Conservation (phyloP, 495 filamentous ascomycete species). For the Penicillium alfredii region DNA sequence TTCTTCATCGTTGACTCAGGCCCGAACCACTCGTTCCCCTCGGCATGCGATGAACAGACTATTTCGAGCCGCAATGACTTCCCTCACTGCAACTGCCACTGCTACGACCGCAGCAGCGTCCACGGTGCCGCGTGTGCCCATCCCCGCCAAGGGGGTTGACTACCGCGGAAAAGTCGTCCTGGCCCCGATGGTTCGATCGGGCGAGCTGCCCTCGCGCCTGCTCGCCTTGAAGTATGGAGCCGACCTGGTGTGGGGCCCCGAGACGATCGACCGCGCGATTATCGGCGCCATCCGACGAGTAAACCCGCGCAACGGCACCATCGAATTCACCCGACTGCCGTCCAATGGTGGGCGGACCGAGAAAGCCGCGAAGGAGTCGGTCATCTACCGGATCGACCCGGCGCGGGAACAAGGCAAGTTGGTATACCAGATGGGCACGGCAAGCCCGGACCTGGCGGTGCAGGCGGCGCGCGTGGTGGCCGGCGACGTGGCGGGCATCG, state of each 20-base stretch:
- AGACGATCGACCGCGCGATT: slow-evolving; percentile 85
- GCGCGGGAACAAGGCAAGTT: slow-evolving; percentile 61
- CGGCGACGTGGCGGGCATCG: slow-evolving; percentile 82
- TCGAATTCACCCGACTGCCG: slow-evolving; percentile 76
- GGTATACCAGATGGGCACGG: slow-evolving; percentile 88
- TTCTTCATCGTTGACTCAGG: too few relatives aligned
- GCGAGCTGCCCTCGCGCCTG: slow-evolving; percentile 85
- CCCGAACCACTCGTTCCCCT: slow-evolving; percentile 7
- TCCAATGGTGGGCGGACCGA: slow-evolving; percentile 55
- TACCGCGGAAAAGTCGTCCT: slow-evolving; percentile 90
- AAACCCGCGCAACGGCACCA: slow-evolving; percentile 65
- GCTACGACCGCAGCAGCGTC: slow-evolving; percentile 5
- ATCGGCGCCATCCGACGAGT: slow-evolving; percentile 74
- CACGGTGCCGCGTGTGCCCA: slow-evolving; percentile 55
- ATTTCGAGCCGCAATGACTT: slow-evolving; percentile 50
- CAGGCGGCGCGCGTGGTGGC: slow-evolving; percentile 78
- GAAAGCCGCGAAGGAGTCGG: slow-evolving; percentile 51
- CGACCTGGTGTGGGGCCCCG: slow-evolving; percentile 95
- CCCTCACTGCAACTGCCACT: slow-evolving; percentile 33
- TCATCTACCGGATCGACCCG: slow-evolving; percentile 83
- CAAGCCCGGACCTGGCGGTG: slow-evolving; percentile 73
- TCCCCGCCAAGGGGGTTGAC: slow-evolving; percentile 83
- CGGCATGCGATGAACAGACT: slow-evolving; percentile 42
- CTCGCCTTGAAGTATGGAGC: slow-evolving; percentile 89
- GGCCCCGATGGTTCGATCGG: slow-evolving; percentile 94